phyloP scores from a whole-genome alignment of 495 filamentous ascomycete species.

The Halenospora varia region DNA sequence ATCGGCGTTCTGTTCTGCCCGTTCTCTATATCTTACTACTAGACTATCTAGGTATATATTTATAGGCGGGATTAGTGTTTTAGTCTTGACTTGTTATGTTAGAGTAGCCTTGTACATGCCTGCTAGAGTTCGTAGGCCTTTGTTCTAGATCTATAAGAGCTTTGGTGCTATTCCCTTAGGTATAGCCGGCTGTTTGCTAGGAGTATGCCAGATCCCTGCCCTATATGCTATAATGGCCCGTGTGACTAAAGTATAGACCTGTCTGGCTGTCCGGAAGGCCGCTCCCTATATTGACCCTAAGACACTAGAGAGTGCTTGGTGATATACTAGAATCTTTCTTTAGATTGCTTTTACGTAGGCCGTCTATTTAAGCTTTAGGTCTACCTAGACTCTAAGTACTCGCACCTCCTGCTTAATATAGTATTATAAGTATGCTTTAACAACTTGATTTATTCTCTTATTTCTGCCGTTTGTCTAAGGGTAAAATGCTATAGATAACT shows the following conservation, averaged over 20 bases:
- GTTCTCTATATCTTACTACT: not conserved
- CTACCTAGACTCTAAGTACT: not conserved
- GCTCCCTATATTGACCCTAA: not conserved
- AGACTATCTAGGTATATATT: not conserved
- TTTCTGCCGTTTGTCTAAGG: not conserved
- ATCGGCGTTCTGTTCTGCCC: not conserved
- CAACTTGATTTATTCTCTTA: not conserved
- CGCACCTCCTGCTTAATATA: not conserved
- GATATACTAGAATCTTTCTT: not conserved
- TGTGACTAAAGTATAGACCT: not conserved
- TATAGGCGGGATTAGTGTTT: not conserved
- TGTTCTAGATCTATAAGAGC: not conserved
- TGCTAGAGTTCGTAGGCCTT: not conserved
- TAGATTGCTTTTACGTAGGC: not conserved
- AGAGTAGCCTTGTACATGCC: not conserved
- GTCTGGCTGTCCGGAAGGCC: not conserved
- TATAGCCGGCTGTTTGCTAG: not conserved
- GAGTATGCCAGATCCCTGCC: not conserved
- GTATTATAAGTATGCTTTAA: not conserved
- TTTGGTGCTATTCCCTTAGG: not conserved
- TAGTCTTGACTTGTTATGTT: not conserved
- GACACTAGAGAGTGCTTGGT: not conserved
- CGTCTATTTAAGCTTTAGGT: not conserved
- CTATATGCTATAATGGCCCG: not conserved
- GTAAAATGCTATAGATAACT: not conserved